Conservation (phyloP, 345 rosid species). For the Acer campestre region DNA sequence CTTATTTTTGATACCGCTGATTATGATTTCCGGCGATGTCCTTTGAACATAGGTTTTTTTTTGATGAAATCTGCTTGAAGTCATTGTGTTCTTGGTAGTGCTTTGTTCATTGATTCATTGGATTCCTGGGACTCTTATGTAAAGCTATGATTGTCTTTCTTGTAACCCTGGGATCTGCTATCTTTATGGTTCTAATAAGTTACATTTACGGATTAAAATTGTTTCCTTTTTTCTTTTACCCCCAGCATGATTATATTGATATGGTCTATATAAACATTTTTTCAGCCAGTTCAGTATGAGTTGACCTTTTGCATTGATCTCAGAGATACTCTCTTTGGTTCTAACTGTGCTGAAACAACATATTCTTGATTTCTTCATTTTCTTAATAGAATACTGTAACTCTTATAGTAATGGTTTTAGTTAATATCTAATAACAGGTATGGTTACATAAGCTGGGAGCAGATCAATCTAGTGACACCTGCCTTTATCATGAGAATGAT, state of each 20-base stretch:
- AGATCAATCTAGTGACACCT: slow-evolving; percentile 62
- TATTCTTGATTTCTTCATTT: not conserved
- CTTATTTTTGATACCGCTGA: not conserved
- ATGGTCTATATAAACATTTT: not conserved
- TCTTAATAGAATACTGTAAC: not conserved
- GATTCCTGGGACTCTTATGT: not conserved
- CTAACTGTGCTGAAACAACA: not conserved
- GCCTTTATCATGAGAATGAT: slow-evolving; percentile 92
- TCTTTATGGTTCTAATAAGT: slow-evolving; percentile 1
- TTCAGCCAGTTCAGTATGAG: not conserved
- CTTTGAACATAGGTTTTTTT: not conserved
- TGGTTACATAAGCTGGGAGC: slow-evolving; percentile 93
- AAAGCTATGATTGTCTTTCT: not conserved
- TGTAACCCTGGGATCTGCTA: no score
- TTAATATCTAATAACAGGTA: slow-evolving; percentile 43
- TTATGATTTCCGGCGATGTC: not conserved
- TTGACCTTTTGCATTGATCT: not conserved
- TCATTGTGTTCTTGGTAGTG: not conserved
- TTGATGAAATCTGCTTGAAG: not conserved
- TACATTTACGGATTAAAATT: not conserved
- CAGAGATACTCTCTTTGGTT: not conserved
- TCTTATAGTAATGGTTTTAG: slow-evolving; percentile 3
- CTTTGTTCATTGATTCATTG: not conserved
- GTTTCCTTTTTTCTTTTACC: not conserved
- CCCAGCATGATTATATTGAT: no score